Evolutionary conservation across 2,329 filamentous ascomycete species (phyloP), one percentile per base, ranked within the genome.

Genomic region (Cadophora sp.): DNA sequence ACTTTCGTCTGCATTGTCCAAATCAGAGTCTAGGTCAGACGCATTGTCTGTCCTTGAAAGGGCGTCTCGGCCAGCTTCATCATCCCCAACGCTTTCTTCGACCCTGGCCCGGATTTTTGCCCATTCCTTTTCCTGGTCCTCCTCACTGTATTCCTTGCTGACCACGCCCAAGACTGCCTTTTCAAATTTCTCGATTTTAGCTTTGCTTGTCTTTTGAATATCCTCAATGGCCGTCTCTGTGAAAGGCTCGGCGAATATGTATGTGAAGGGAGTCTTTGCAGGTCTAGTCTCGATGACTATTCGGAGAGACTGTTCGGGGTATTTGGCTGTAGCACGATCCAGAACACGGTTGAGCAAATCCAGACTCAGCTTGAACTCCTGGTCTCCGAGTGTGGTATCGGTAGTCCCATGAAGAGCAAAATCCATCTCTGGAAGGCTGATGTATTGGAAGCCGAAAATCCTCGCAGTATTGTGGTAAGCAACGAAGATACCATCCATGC

Each of bases 401-500:
- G 79, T 75, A 62, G 93, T 91, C 26, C 93, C 94, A 77, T 99
- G 97, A n/a, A 99, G 80, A 0, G 93, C 87, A n/a, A 85, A 78
- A 78, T 99, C 96, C 91, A 99, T 94, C 77, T 99, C 96, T 4
- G 87, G 78, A 16, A 98, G 81, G 68, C 89, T 90, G 69, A 99
- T 86, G 78, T 99, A 99, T 79, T 99, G 96, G 79, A 99, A 99
- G 6, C 96, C 96, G 77, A 99, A 99, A 61, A 99, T 97, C 65
- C 94, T 91, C 79, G 94, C 86, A 1, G 94, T 92, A 78, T 99
- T 99, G 83, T 99, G 96, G 78, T 90, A 99, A 2, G 96, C 96
- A 26, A 98, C 92, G 77, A 98, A 99, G 61, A 98, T 97, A 64
- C 96, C 96, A 77, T 99, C 95, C 97, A 99, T 99, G 61, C 94